Base-by-base conservation (phyloP, 306 rosid genomes). In the Macrotyloma uniflorum region DNA sequence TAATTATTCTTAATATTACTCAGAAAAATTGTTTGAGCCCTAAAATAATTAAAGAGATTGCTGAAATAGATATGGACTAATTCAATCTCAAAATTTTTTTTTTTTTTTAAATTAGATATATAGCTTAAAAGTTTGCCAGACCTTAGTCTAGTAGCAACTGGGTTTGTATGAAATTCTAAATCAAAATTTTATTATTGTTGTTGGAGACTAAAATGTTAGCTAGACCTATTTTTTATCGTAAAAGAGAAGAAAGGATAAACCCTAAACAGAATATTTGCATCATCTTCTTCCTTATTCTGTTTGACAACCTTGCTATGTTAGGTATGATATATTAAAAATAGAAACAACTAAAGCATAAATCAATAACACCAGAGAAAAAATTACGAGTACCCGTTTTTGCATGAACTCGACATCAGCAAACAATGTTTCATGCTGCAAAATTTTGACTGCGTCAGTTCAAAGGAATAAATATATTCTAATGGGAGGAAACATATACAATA, bases 371-470 rank as follows among this genome's bases (percentile, higher is more conserved):
- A 22, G 42, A 30, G 30, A n/a, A 66, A 85, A 38, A 32, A 55
- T 0, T 22, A 64, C 71, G 36, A 24, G 8, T 91, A 95, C 98
- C 97, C 97, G 87, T 50, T 95, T 95, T 76, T 92, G 98, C 98
- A 92, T 95, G 85, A 85, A 92, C 86, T 91, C 98, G 28, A 95
- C 89, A 66, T 95, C 98, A 23, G 95, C 91, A 40, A 85, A 84
- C 82, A 95, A 80, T 38, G 89, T 83, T 83, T 95, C 98, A 66
- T 95, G 89, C 98, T 94, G 88, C 6, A 80, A 75, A 42, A 28
- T 32, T 7, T 58, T 8, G 5, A 45, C 23, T 53, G 47, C 1
- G 42, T 76, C 23, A 83, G 79, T 79, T 57, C 69, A 65, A 47
- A 63, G n/a, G 11, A 76, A 38, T 16, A 28, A 62, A 59, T 1